Evolutionary conservation across 345 rosid species (phyloP), one percentile per base, ranked within the genome.

Genomic region (Orychophragmus violaceus): DNA sequence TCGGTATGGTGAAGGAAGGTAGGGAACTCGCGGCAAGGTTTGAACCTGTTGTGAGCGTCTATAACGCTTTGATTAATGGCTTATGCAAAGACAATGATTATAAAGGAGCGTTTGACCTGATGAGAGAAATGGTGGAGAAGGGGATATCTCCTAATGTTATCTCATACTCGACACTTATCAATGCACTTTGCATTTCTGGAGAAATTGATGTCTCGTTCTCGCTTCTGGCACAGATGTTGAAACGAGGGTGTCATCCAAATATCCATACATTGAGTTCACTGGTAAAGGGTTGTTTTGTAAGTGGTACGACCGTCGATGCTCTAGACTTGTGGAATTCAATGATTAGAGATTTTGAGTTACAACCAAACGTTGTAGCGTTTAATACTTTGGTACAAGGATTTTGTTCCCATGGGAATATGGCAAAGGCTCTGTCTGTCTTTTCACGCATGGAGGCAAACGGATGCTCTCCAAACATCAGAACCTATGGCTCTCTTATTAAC

Each of bases 161-260:
- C 58, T 84, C 97, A 6, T 92, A 83, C 68, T 83, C 98, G 0
- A 84, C 89, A 2, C 44, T 87, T 69, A 81, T 89, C 48, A 87
- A 71, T 74, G 74, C 77, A 52, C 84, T 92, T 48, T 82, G 83
- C 11, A 77, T 70, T 56, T 32, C n/a, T 28, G 88, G 95, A 22
- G 70, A 78, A 21, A 71, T 85, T 3, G 89, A 79, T 51, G 23
- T 73, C 50, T 81, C 95, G 41, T 82, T 84, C 45, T 93, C 88
- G 33, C 62, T 92, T 70, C 69, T 85, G 28, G 86, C 63, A 4
- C 82, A 76, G 74, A 92, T 92, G 97, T 56, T 80, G 77, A 75
- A 75, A 68, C 82, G 87, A 69, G 88, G 88, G 65, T 87, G 93
- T 82, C 52, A 52, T 53, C 95, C 95, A 6, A 92, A 87, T 78